Evolutionary conservation across 208 protist genomes (phyloP).

Genomic region (Leishmania martiniquensis): DNA sequence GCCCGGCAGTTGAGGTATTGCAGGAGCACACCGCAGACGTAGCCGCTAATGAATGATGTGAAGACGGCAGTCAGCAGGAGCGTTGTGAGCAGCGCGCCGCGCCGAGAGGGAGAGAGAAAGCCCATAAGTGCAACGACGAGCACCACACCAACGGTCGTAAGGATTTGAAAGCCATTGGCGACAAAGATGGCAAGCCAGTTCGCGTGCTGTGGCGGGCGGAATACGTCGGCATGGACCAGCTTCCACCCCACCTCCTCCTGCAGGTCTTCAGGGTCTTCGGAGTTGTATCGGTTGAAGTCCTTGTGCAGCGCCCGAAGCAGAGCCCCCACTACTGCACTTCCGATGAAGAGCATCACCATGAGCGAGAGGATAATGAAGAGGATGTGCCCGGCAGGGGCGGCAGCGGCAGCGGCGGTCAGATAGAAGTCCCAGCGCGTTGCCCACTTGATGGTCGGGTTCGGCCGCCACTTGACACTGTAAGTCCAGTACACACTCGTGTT

Average conservation of each 20-base stretch:
- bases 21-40: constrained; percentile 91
- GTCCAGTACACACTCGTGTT: constrained; percentile 63
- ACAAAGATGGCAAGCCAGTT: constrained; percentile 89
- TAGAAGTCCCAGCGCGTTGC: constrained; percentile 98
- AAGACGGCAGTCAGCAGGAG: constrained; percentile 82
- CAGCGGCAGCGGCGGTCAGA: constrained; percentile 80
- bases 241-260: constrained; percentile 96
- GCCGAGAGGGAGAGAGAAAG: constrained; percentile 95
- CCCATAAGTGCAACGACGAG: constrained; percentile 95
- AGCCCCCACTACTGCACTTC: constrained; percentile 90
- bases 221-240: constrained; percentile 97
- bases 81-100: constrained; percentile 91
- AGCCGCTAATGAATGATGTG: constrained; percentile 91
- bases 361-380: constrained; percentile 97
- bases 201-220: constrained; percentile 90
- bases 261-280: constrained; percentile 55
- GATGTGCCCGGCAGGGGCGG: constrained; percentile 87
- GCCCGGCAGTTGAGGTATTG: constrained; percentile 89
- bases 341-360: constrained; percentile 94
- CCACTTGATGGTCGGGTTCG: constrained; percentile 86
- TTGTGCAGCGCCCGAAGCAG: constrained; percentile 96
- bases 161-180: constrained; percentile 95
- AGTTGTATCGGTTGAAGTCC: constrained; percentile 96
- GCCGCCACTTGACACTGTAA: constrained; percentile 85
- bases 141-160: constrained; percentile 81